These are phyloP conservation scores for Thermomucor indicae-seudaticae DNA, from an alignment of 371 early-diverging fungal species.

Conservation along the genomic window DNA sequence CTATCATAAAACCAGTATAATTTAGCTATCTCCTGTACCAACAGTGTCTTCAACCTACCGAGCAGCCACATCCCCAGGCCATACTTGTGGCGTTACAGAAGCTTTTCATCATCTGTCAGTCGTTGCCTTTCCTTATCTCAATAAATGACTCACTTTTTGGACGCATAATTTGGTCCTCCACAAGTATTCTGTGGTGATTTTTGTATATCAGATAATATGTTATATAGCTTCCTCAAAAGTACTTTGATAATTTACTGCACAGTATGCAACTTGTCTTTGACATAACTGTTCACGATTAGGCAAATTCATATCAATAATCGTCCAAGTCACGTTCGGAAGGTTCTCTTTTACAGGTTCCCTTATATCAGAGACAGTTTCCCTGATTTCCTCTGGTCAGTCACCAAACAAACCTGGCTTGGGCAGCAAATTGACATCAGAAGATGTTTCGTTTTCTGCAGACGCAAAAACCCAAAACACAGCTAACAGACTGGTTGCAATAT, in stretches of 20 bases:
- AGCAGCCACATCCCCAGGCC: conserved; percentile 34
- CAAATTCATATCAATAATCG: conserved; percentile 20
- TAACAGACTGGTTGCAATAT: too few relatives aligned
- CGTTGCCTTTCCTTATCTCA: not conserved
- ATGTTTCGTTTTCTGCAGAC: too few relatives aligned
- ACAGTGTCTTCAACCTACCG: conserved; percentile 10
- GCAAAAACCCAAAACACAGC: too few relatives aligned
- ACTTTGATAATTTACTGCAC: conserved; percentile 16
- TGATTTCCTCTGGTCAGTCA: too few relatives aligned
- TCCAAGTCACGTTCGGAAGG: conserved; percentile 23
- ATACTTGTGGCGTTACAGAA: conserved; percentile 16
- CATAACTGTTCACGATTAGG: conserved; percentile 23
- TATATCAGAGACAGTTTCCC: too few relatives aligned
- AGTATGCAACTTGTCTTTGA: conserved; percentile 26
- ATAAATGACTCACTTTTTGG: conserved; percentile 21
- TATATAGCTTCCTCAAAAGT: not conserved
- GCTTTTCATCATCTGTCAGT: not conserved
- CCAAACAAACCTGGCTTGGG: too few relatives aligned
- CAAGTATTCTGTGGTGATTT: conserved; percentile 29
- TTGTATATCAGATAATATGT: too few relatives aligned
- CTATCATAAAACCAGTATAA: not conserved
- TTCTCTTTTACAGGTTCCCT: too few relatives aligned
- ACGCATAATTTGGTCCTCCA: conserved; percentile 25
- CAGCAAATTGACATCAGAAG: too few relatives aligned
- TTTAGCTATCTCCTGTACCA: not conserved